phyloP scores from a whole-genome alignment of 2,329 filamentous ascomycete genomes.

The Rasamsonia emersonii region DNA sequence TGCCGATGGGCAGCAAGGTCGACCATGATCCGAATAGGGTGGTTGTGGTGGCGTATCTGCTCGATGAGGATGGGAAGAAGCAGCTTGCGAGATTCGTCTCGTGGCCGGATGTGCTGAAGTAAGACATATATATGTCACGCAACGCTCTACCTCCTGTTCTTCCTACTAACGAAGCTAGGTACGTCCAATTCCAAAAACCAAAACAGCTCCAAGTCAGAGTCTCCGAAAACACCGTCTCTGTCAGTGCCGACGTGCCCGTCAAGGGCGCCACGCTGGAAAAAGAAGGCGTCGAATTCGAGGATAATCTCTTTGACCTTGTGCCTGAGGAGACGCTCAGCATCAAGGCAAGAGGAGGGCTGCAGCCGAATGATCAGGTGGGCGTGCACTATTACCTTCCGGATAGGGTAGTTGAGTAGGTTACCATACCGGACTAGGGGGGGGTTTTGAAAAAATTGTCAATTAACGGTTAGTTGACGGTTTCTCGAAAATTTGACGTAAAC shows the following conservation, averaged over 20 bases:
- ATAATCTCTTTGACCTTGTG: constrained; percentile 5
- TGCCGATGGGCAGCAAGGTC: background rate
- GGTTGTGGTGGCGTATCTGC: constrained; percentile 1
- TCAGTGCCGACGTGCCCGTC: constrained; percentile 3
- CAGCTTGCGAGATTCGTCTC: constrained; percentile 2
- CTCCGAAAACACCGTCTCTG: background rate
- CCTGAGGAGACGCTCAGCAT: constrained; percentile 6
- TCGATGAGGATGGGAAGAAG: background rate
- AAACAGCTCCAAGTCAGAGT: background rate
- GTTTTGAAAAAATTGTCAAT: too few species aligned
- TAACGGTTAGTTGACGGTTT: too few species aligned
- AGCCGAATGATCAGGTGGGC: too few species aligned
- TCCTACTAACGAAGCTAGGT: background rate
- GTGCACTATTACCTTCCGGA: too few species aligned
- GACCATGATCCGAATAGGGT: background rate
- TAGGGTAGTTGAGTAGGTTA: too few species aligned
- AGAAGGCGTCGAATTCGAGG: constrained; percentile 1
- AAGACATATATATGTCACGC: background rate
- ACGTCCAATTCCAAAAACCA: constrained; percentile 1
- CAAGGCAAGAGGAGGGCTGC: too few species aligned
- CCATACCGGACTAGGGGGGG: too few species aligned
- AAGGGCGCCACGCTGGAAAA: constrained; percentile 4
- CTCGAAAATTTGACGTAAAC: too few species aligned
- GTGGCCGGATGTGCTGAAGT: constrained; percentile 4
- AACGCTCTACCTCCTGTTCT: background rate